Conservation (phyloP, 2,329 filamentous ascomycete species). For the Colletotrichum costaricense region DNA sequence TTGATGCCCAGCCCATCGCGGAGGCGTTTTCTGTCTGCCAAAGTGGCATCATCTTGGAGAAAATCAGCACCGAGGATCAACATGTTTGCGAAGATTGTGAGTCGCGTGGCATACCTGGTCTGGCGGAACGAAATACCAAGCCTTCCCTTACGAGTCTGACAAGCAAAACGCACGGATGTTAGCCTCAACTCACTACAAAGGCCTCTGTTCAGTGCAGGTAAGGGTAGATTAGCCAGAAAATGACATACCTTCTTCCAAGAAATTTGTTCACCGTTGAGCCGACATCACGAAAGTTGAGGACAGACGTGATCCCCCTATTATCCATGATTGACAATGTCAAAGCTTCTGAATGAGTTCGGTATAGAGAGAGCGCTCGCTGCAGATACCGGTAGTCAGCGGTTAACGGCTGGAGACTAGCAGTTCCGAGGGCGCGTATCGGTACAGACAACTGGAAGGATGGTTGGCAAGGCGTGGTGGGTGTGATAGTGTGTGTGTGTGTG, state of each 20-base stretch:
- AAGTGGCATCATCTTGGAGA: slow-evolving; percentile 75
- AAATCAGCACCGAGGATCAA: not conserved
- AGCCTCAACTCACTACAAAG: not conserved
- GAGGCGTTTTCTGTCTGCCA: slow-evolving; percentile 70
- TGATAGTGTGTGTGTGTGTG: not conserved
- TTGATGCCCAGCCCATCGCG: slow-evolving; percentile 70
- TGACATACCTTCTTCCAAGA: slow-evolving; percentile 63
- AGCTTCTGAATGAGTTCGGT: not conserved
- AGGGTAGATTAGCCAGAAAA: not conserved
- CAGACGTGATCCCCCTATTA: slow-evolving; percentile 39
- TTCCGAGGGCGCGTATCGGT: not conserved
- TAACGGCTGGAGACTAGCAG: not conserved
- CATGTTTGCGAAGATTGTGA: not conserved
- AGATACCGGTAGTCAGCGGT: not conserved
- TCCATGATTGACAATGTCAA: slow-evolving; percentile 18
- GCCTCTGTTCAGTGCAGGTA: not conserved
- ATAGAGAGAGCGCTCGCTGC: not conserved
- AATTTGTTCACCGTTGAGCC: slow-evolving; percentile 73
- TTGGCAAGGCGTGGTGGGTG: not conserved
- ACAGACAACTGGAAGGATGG: not conserved
- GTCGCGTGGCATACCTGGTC: slow-evolving; percentile 58
- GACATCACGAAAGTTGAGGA: slow-evolving; percentile 84
- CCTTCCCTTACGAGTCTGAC: slow-evolving; percentile 67
- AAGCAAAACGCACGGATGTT: not conserved
- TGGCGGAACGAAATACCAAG: slow-evolving; percentile 75